phyloP scores from a whole-genome alignment of 768 basidiomycete genomes.

The Lyophyllum atratum region DNA sequence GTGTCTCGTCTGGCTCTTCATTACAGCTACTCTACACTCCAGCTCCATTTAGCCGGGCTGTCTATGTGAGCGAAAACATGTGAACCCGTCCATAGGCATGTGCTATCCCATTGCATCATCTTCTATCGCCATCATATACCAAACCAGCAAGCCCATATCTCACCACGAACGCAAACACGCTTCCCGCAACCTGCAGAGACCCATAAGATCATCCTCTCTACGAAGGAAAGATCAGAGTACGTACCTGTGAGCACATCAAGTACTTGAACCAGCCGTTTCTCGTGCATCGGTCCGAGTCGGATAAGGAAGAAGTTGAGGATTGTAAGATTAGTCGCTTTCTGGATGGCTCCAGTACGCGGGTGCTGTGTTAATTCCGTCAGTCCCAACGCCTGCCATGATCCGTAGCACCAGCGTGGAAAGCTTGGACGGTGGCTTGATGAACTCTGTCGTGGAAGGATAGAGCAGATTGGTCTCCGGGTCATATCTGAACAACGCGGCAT shows the following conservation, averaged over 20 bases:
- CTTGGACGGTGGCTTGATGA: conserved; percentile 57
- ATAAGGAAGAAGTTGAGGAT: conserved; percentile 87
- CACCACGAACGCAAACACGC: conserved; percentile 79
- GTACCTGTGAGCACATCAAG: conserved; percentile 78
- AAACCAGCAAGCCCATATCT: conserved; percentile 89
- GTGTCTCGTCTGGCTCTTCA: too few relatives aligned
- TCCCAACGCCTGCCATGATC: conserved; percentile 59
- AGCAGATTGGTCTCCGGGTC: conserved; percentile 76
- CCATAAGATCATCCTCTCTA: not conserved
- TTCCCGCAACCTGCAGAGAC: conserved; percentile 62
- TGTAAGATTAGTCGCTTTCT: conserved; percentile 85
- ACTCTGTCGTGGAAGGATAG: conserved; percentile 69
- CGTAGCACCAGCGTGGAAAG: conserved; percentile 58
- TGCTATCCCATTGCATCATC: conserved; percentile 40
- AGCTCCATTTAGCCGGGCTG: conserved; percentile 1
- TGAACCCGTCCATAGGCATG: conserved; percentile 5
- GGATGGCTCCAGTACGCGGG: conserved; percentile 55
- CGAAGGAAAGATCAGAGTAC: not conserved
- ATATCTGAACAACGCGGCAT: conserved; percentile 50
- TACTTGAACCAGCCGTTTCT: conserved; percentile 73
- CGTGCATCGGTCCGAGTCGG: conserved; percentile 80
- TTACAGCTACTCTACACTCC: not conserved
- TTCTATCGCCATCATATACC: conserved; percentile 90
- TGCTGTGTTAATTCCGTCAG: conserved; percentile 66
- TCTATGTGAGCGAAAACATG: conserved; percentile 3